phyloP scores from a whole-genome alignment of 768 basidiomycete species.

The Cystofilobasidium macerans region DNA sequence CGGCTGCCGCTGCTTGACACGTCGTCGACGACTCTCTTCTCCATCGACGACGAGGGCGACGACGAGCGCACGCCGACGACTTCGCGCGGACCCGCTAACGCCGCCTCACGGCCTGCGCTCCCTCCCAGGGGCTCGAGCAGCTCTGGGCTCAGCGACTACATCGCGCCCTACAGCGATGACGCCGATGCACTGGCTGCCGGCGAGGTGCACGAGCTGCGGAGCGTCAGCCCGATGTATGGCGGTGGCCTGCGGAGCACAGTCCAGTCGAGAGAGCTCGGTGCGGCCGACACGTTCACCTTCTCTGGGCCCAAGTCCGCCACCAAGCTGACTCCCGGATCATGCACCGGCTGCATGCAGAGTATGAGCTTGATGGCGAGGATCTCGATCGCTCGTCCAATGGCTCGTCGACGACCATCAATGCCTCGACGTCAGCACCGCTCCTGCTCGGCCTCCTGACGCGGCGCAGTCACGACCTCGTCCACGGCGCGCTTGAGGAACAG shows the following conservation, averaged over 20 bases:
- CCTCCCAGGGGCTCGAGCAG: neutral
- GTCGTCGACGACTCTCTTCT: constrained; percentile 5
- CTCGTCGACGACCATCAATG: constrained; percentile 32
- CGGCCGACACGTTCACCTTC: constrained; percentile 35
- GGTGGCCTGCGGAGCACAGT: constrained; percentile 52
- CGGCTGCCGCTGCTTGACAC: constrained; percentile 17
- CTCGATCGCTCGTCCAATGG: constrained; percentile 35
- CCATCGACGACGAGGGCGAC: constrained; percentile 20
- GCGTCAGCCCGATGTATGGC: constrained; percentile 6
- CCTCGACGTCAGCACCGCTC: constrained; percentile 46
- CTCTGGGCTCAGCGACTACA: neutral
- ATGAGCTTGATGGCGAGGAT: constrained; percentile 72
- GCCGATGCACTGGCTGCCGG: neutral
- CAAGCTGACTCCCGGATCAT: too few species aligned
- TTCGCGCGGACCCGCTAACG: neutral
- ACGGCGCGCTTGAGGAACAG: neutral
- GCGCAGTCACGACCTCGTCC: constrained; percentile 41
- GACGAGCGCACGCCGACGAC: neutral
- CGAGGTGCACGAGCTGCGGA: constrained; percentile 5
- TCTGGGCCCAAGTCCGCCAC: neutral
- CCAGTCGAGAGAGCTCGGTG: constrained; percentile 70
- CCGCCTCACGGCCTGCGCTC: neutral
- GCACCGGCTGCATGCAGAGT: constrained; percentile 46
- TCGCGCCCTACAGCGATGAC: constrained; percentile 17
- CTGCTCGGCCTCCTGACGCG: constrained; percentile 64